These are phyloP conservation scores for Grifola frondosa DNA, from an alignment of 1,284 basidiomycete genomes.

Conservation along the genomic window DNA sequence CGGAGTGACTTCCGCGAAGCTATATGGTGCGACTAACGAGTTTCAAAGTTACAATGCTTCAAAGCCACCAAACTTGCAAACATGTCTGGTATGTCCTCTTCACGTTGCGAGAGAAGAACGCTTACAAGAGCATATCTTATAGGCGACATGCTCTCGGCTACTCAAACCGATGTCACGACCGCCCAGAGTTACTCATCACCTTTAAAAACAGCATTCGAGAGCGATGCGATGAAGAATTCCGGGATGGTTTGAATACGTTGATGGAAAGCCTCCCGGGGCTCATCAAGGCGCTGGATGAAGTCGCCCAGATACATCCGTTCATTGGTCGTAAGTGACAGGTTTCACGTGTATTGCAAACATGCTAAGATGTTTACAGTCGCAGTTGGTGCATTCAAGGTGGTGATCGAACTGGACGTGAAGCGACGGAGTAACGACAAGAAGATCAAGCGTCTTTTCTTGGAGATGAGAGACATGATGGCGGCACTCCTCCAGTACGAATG, in stretches of 20 bases:
- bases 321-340: constrained; percentile 19
- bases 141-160: constrained; percentile 1
- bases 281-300: constrained; percentile 23
- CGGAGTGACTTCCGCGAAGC: constrained; percentile 3
- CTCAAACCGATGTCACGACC: not conserved
- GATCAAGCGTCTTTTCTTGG: constrained; percentile 37
- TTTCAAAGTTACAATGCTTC: constrained; percentile 8
- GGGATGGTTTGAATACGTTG: constrained; percentile 17
- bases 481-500: constrained; percentile 38
- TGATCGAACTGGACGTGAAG: constrained; percentile 39
- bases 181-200: not conserved
- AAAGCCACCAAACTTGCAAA: constrained; percentile 4
- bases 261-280: constrained; percentile 22
- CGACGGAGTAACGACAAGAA: constrained; percentile 44
- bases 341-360: not conserved
- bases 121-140: too few species aligned
- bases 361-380: constrained; percentile 34
- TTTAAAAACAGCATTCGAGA: constrained; percentile 1
- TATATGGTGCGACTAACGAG: constrained; percentile 2
- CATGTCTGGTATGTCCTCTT: constrained; percentile 8
- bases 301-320: constrained; percentile 27
- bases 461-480: constrained; percentile 47
- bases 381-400: constrained; percentile 43
- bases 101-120: too few species aligned
- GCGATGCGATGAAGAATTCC: constrained; percentile 2